phyloP scores from a whole-genome alignment of 176 grass and related monocot genomes.

The Olyra latifolia region DNA sequence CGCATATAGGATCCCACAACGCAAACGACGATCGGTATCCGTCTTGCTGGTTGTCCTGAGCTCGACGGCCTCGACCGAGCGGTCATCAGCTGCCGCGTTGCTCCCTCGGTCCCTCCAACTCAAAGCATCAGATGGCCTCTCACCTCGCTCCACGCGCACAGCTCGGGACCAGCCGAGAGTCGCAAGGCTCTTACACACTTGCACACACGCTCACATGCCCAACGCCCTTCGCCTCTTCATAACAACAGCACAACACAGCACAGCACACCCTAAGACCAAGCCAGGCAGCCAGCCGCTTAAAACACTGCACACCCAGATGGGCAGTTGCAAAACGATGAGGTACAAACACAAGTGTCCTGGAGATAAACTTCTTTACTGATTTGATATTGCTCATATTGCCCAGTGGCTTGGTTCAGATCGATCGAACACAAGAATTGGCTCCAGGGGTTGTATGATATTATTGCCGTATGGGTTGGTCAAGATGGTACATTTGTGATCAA shows the following conservation, averaged over 20 bases:
- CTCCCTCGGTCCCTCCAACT: no score
- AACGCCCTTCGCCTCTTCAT: not conserved
- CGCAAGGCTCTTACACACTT: not conserved
- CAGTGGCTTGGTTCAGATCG: not conserved
- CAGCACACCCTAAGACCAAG: not conserved
- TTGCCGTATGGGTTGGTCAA: constrained; percentile 23
- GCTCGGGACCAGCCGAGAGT: not conserved
- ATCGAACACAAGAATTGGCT: constrained; percentile 12
- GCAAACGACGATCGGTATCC: not conserved
- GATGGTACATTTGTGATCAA: constrained; percentile 9
- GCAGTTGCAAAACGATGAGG: not conserved
- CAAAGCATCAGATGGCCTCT: not conserved
- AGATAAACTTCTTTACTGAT: not conserved
- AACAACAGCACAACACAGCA: not conserved
- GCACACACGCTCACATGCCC: not conserved
- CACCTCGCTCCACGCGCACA: not conserved
- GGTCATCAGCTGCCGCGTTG: not conserved
- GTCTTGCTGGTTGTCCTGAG: not conserved
- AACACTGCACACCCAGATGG: not conserved
- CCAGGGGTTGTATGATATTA: constrained; percentile 26
- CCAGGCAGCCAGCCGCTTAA: not conserved
- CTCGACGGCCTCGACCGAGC: not conserved
- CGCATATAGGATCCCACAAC: not conserved
- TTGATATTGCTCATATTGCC: not conserved
- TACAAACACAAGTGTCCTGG: not conserved